Percentiles rank a stretch among this genome's conserved stretches.
These are phyloP conservation scores for Arabidopsis thaliana DNA, from an alignment of 345 rosid species.

Conservation along the genomic window DNA sequence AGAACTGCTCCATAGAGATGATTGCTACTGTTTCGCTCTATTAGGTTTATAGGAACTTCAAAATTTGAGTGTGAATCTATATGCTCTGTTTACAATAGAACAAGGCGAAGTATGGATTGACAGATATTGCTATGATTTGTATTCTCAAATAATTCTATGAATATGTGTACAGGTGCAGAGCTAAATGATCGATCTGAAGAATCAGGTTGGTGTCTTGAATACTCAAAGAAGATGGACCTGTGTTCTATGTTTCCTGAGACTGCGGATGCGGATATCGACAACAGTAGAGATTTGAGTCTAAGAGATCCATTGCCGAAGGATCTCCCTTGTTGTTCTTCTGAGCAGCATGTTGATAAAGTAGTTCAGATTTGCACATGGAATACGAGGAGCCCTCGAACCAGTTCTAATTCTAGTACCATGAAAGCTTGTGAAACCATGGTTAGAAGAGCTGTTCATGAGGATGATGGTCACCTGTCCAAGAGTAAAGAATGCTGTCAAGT, in stretches of 20 bases:
- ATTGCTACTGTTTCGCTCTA: not conserved
- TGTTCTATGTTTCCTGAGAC: conserved; percentile 26
- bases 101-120: not conserved
- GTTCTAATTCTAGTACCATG: conserved; percentile 23
- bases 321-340: conserved; percentile 18
- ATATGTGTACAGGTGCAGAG: conserved; percentile 36
- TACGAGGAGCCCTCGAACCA: conserved; percentile 1
- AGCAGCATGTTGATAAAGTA: conserved; percentile 8
- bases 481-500: conserved; percentile 11
- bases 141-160: not conserved
- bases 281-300: conserved; percentile 13
- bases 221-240: not conserved
- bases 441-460: conserved; percentile 1
- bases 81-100: conserved; percentile 6
- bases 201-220: conserved; percentile 30
- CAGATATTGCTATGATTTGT: not conserved
- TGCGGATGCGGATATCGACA: not conserved
- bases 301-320: conserved; percentile 16
- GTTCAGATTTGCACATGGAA: conserved; percentile 24
- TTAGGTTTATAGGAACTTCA: not conserved
- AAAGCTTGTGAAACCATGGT: conserved; percentile 36
- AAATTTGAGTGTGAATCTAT: not conserved
- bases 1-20: not conserved
- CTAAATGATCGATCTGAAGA: conserved; percentile 27
- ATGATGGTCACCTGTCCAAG: conserved; percentile 5